Base-by-base conservation (phyloP, 441 rosid genomes). In the Theobroma grandiflorum region DNA sequence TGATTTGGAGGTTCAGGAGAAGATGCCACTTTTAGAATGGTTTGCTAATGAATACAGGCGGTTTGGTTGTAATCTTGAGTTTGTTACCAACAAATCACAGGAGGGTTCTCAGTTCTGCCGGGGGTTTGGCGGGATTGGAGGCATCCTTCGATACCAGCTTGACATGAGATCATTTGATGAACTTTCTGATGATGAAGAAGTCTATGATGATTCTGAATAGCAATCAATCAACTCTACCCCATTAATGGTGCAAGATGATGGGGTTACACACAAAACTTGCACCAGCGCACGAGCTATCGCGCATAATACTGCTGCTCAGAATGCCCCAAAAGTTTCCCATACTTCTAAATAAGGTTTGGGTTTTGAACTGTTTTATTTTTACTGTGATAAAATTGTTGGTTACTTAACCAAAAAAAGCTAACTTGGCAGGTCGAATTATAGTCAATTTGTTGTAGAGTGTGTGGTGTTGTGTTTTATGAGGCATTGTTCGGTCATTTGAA, bases 121-220 rank as follows among this genome's bases (percentile, higher is more conserved):
- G 78, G 98, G 98, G 4, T 95, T 95, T 84, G 98, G 98, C 3
- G 98, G 97, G 66, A 92, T 93, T 72, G 98, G 98, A 42, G 97
- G 98, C 43, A 86, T 95, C 79, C 95, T 95, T 62, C 89, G 97
- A 43, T 95, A 95, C 87, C 95, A 91, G 86, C 88, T 95, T 20
- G 97, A 95, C 83, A 86, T 93, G 91, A 87, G 93, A 71, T 63
- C 91, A 0, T 93, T 92, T 50, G 97, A 95, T 79, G 95, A 91
- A 22, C 10, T 85, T 38, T 93, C 96, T 1, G 98, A 93, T 69
- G 87, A 82, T 77, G 66, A 40, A 3, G 91, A 90, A 75, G 79
- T 83, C 37, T 82, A 89, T 42, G 95, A 85, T 80, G 97, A 92
- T 71, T 88, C 90, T 82, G 95, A 94, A 90, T 92, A 90, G 93